Evolutionary conservation across 441 rosid species (phyloP), one percentile per base, ranked within the genome.

Genomic region (Adansonia madagascariensis): DNA sequence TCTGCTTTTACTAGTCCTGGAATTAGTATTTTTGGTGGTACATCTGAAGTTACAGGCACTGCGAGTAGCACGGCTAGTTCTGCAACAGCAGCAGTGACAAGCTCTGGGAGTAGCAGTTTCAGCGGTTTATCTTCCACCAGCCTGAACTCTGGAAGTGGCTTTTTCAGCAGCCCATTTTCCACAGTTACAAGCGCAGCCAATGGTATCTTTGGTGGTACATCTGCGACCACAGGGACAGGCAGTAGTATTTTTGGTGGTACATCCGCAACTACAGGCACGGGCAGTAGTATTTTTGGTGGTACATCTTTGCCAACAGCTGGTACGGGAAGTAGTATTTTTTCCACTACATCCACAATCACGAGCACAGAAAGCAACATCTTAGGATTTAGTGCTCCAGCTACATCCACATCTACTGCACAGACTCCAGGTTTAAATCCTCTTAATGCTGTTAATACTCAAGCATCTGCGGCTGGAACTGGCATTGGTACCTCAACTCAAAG

Each of bases 401-500:
- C 89, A 63, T 75, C 91, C 8, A 78, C 80, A 47, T 74, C 82
- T 70, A 72, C 84, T 73, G 71, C 75, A 65, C 89, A 85, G 61
- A 79, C 91, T 78, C 88, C 78, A 79, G 85, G 81, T 83, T 65
- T 92, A 59, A 85, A 67, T 69, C 78, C 86, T 73, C 83, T 84
- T 57, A 69, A 71, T 85, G 84, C 84, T 53, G 80, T 82, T 24
- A 82, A 75, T 81, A 74, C 83, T 65, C 89, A 79, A 63, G 81
- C 74, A 64, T 81, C 86, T 88, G 82, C 79, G 24, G 78, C 86
- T 59, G 89, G 81, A 52, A 80, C 82, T 74, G 87, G 81, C 76
- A 63, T 84, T 85, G 78, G 85, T 56, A 56, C 88, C 76, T 80
- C 90, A 69, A 82, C 88, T 72, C 92, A 85, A 82, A 90, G 85